These are phyloP conservation scores for Metrosideros polymorpha DNA, from an alignment of 441 rosid species.

Conservation along the genomic window DNA sequence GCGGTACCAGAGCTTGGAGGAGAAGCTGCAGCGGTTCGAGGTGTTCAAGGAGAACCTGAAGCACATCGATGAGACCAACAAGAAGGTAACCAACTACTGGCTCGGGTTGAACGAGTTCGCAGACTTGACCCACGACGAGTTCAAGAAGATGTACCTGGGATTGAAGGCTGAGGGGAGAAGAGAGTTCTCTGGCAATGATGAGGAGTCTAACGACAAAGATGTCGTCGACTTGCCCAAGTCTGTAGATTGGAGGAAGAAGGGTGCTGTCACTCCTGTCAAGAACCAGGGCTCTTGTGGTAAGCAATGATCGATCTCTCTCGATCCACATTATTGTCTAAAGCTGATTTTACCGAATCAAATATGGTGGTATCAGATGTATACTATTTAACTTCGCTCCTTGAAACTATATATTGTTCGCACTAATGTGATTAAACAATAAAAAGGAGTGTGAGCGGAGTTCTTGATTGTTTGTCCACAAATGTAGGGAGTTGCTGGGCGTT, in stretches of 20 bases:
- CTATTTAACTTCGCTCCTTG: not conserved
- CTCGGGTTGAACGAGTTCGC: slow-evolving; percentile 79
- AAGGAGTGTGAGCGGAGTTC: not conserved
- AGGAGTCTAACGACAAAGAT: slow-evolving; percentile 38
- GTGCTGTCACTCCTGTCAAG: slow-evolving; percentile 73
- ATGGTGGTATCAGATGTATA: not conserved
- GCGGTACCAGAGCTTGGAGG: slow-evolving; percentile 60
- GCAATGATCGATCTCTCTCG: not conserved
- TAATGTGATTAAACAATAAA: not conserved
- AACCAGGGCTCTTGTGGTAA: slow-evolving; percentile 93
- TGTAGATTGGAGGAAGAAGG: slow-evolving; percentile 92
- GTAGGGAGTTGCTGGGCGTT: slow-evolving; percentile 99
- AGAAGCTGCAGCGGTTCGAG: slow-evolving; percentile 67
- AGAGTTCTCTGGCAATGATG: slow-evolving; percentile 14
- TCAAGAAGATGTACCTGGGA: slow-evolving; percentile 61
- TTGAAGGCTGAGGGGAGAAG: slow-evolving; percentile 27
- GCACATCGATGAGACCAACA: slow-evolving; percentile 80
- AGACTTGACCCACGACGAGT: slow-evolving; percentile 76
- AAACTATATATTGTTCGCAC: not conserved
- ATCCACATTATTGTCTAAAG: not conserved
- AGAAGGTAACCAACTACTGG: slow-evolving; percentile 63
- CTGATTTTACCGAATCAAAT: not conserved
- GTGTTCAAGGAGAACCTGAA: slow-evolving; percentile 70
- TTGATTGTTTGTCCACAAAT: not conserved
- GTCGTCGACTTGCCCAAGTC: slow-evolving; percentile 55